phyloP scores from a whole-genome alignment of 305 asterid genomes.

The Monarda citriodora region DNA sequence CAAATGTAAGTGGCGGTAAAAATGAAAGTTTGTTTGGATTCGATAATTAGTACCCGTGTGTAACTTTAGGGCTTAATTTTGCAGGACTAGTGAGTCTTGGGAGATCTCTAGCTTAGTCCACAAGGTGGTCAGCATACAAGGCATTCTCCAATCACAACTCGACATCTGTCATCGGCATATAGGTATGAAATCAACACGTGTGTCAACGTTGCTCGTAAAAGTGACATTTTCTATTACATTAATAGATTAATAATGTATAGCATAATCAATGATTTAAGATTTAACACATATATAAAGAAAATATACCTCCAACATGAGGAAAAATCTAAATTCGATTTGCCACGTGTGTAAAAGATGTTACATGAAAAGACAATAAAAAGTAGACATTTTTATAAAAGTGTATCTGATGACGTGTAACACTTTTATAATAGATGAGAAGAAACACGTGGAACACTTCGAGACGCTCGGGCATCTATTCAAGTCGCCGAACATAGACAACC shows the following conservation, averaged over 20 bases:
- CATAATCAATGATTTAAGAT: no score
- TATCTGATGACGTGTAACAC: slow-evolving; percentile 33
- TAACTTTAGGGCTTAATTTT: slow-evolving; percentile 3
- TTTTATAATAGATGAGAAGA: slow-evolving; percentile 70
- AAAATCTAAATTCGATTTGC: no score
- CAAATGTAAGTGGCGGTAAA: slow-evolving; percentile 41
- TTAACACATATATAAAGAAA: no score
- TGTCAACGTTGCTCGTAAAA: not conserved
- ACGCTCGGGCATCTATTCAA: slow-evolving; percentile 55
- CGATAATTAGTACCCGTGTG: not conserved
- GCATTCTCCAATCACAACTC: slow-evolving; percentile 63
- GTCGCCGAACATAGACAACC: slow-evolving; percentile 69
- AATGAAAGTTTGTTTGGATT: not conserved
- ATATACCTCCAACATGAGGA: no score
- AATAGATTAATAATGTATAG: no score
- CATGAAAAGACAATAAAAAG: no score
- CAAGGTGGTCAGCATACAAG: slow-evolving; percentile 53
- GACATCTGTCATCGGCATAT: slow-evolving; percentile 50
- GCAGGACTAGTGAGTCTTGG: slow-evolving; percentile 72
- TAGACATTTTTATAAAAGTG: not conserved
- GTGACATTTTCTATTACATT: no score
- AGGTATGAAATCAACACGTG: slow-evolving; percentile 30
- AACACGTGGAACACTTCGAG: slow-evolving; percentile 51
- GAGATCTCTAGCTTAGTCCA: slow-evolving; percentile 69
- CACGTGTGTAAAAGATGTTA: no score